Percentiles rank a stretch among this genome's conserved stretches.
phyloP scores from a whole-genome alignment of 2,329 filamentous ascomycete genomes.

The Aspergillus ochraceoroseus region DNA sequence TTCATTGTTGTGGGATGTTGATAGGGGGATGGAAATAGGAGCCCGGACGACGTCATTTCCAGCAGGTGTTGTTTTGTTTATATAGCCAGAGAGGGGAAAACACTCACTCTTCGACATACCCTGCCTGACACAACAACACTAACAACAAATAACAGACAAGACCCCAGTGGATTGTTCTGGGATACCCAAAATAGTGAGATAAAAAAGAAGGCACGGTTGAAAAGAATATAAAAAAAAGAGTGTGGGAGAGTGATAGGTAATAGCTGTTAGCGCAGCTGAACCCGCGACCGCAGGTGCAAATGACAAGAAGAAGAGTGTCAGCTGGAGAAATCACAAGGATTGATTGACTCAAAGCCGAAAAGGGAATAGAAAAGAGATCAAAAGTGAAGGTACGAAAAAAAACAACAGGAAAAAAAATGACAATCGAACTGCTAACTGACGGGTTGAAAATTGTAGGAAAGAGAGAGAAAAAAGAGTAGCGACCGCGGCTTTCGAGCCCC shows the following conservation, averaged over 20 bases:
- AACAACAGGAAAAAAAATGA: constrained; percentile 3
- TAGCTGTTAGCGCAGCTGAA: constrained; percentile 5
- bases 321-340: constrained; percentile 12
- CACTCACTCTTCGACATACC: constrained; percentile 12
- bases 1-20: constrained; percentile 5
- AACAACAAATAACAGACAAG: neutral
- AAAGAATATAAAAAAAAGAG: constrained; percentile 3
- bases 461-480: too few relatives aligned
- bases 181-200: neutral
- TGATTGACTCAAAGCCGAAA: neutral
- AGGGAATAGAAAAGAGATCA: constrained; percentile 1
- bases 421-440: too few relatives aligned
- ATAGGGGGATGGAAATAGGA: constrained; percentile 1
- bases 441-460: too few relatives aligned
- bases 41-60: constrained; percentile 10
- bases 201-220: neutral
- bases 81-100: constrained; percentile 2
- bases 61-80: constrained; percentile 11
- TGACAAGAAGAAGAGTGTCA: constrained; percentile 8
- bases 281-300: constrained; percentile 4
- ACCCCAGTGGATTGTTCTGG: neutral
- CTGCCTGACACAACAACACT: neutral
- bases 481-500: too few relatives aligned
- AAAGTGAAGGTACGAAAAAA: constrained; percentile 3
- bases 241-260: neutral